These are phyloP conservation scores for Nicotiana obtusifolia DNA, from an alignment of 257 asterid species.

Conservation along the genomic window DNA sequence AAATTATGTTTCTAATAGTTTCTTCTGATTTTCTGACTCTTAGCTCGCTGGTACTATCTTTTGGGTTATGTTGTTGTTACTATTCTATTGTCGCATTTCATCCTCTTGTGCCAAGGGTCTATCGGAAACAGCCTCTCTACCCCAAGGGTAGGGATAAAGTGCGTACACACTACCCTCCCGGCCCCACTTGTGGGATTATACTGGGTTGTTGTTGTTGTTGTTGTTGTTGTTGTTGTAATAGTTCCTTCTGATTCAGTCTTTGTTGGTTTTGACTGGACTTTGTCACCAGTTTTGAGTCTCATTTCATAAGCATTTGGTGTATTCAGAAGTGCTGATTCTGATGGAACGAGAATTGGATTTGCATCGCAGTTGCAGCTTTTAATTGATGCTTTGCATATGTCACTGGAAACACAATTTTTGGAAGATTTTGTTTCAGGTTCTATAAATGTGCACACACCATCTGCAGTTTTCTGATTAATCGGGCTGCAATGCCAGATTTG, in stretches of 20 bases:
- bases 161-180: too few species aligned
- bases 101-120: too few species aligned
- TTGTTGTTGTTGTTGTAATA: too few species aligned
- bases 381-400: slow-evolving; percentile 61
- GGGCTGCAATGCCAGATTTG: neutral
- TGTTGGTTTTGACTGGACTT: slow-evolving; percentile 5
- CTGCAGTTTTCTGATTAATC: neutral
- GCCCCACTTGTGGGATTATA: too few species aligned
- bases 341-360: slow-evolving; percentile 60
- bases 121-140: too few species aligned
- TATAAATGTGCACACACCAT: slow-evolving; percentile 7
- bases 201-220: too few species aligned
- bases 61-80: too few species aligned
- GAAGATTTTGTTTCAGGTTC: slow-evolving; percentile 91
- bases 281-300: neutral
- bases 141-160: too few species aligned
- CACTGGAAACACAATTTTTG: slow-evolving; percentile 61
- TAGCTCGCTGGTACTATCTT: too few species aligned
- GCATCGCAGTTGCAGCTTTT: slow-evolving; percentile 74
- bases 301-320: slow-evolving; percentile 19
- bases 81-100: too few species aligned
- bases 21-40: too few species aligned
- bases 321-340: slow-evolving; percentile 43
- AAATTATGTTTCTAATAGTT: neutral
- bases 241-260: neutral